Evolutionary conservation across 768 basidiomycete genomes (phyloP).

Genomic region (Tephrocybe sp.): DNA sequence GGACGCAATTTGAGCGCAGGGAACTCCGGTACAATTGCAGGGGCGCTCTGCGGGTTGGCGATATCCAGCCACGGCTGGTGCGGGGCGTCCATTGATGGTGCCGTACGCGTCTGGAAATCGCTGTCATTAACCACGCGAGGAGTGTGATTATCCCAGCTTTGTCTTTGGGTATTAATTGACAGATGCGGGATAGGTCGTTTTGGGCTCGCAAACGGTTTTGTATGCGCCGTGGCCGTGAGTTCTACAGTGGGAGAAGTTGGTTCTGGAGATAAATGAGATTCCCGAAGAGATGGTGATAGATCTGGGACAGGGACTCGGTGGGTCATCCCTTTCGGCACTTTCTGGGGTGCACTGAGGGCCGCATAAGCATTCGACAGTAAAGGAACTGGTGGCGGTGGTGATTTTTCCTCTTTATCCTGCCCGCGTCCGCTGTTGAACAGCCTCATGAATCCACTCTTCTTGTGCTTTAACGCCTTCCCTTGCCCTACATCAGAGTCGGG

Average conservation of each 20-base stretch:
- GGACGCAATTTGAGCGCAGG: constrained; percentile 70
- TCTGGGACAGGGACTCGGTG: constrained; percentile 44
- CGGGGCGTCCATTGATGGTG: constrained; percentile 13
- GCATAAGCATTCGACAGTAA: constrained; percentile 39
- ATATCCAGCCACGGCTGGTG: constrained; percentile 26
- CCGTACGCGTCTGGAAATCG: constrained; percentile 23
- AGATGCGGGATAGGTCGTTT: constrained; percentile 40
- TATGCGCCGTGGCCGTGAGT: not conserved
- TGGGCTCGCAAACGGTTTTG: constrained; percentile 22
- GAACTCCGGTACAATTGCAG: constrained; percentile 62
- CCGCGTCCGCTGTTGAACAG: constrained; percentile 61
- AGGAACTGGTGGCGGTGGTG: constrained; percentile 58
- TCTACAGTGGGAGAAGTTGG: constrained; percentile 8
- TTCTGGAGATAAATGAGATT: constrained; percentile 19
- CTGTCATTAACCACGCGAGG: constrained; percentile 23
- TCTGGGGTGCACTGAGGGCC: constrained; percentile 24
- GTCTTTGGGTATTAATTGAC: constrained; percentile 39
- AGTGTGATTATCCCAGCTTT: constrained; percentile 19
- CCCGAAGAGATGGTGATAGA: constrained; percentile 34
- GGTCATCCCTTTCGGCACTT: constrained; percentile 27
- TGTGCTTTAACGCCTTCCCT: constrained; percentile 59
- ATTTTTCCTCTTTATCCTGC: constrained; percentile 47
- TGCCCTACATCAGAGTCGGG: constrained; percentile 39
- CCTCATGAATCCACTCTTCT: constrained; percentile 82
- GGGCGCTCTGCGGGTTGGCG: constrained; percentile 57